Percentiles rank a stretch among this genome's conserved stretches.
Conservation (phyloP, 345 rosid species). For the Punica granatum region DNA sequence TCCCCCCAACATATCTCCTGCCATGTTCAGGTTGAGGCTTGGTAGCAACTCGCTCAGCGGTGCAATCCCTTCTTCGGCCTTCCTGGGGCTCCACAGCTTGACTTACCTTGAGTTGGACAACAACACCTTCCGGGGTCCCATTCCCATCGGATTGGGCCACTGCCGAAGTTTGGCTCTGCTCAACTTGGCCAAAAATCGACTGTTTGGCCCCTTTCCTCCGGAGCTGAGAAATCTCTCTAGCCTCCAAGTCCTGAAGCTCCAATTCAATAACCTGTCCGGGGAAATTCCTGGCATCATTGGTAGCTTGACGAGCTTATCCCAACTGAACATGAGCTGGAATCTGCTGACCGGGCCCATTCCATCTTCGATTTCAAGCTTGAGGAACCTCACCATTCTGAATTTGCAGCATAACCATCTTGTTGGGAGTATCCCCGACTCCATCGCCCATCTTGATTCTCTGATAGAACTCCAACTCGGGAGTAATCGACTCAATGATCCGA, state of each 20-base stretch:
- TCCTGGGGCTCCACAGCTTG: slow-evolving; percentile 23
- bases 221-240: slow-evolving; percentile 28
- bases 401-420: slow-evolving; percentile 48
- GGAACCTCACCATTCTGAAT: slow-evolving; percentile 26
- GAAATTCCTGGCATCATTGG: slow-evolving; percentile 35
- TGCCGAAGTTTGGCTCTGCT: slow-evolving; percentile 40
- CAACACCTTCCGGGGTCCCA: slow-evolving; percentile 37
- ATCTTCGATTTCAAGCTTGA: slow-evolving; percentile 34
- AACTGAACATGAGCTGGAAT: slow-evolving; percentile 51
- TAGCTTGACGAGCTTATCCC: slow-evolving; percentile 19
- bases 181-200: slow-evolving; percentile 49
- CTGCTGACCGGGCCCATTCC: slow-evolving; percentile 54
- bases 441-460: slow-evolving; percentile 24
- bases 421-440: slow-evolving; percentile 47
- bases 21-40: slow-evolving; percentile 57
- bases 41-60: slow-evolving; percentile 50
- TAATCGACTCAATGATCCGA: slow-evolving; percentile 43
- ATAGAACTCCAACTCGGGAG: slow-evolving; percentile 72
- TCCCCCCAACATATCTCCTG: slow-evolving; percentile 34
- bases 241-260: slow-evolving; percentile 56
- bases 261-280: slow-evolving; percentile 44
- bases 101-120: slow-evolving; percentile 64
- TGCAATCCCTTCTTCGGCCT: slow-evolving; percentile 20
- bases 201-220: slow-evolving; percentile 36
- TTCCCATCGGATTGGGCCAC: slow-evolving; percentile 39